A percentile compares a stretch with the other conserved stretches of the same genome.
These are phyloP conservation scores for Hemileccinum impolitum DNA, from an alignment of 768 basidiomycete genomes.

Conservation along the genomic window DNA sequence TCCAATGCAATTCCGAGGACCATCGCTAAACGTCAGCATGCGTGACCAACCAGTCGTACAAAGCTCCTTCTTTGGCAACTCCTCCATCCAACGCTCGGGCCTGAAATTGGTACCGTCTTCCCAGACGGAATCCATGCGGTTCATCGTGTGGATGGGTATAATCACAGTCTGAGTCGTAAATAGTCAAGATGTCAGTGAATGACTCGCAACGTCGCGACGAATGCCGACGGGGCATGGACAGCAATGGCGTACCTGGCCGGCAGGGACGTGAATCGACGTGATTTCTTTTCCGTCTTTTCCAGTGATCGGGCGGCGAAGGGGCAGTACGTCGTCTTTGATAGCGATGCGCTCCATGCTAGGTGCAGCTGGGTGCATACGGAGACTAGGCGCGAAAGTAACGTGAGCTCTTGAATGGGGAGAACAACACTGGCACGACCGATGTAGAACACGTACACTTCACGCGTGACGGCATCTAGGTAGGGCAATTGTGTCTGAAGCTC, in stretches of 20 bases:
- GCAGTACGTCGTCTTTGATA: not conserved
- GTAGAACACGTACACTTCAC: constrained; percentile 1
- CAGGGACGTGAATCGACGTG: constrained; percentile 1
- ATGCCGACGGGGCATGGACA: too few relatives aligned
- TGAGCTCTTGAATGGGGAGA: not conserved
- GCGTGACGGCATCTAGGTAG: constrained; percentile 6
- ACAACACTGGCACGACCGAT: too few relatives aligned
- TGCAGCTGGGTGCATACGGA: constrained; percentile 2
- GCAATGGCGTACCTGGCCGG: constrained; percentile 7
- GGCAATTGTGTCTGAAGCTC: constrained; percentile 5
- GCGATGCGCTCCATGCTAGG: constrained; percentile 3
- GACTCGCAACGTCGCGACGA: too few relatives aligned
- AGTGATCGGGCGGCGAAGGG: constrained; percentile 4
- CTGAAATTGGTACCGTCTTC: not conserved
- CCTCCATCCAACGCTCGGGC: constrained; percentile 3
- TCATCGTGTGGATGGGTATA: constrained; percentile 1
- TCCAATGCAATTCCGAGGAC: constrained; percentile 7
- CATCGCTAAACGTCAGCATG: constrained; percentile 5
- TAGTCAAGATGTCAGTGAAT: too few relatives aligned
- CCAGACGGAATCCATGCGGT: constrained; percentile 3
- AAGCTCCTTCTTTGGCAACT: constrained; percentile 1
- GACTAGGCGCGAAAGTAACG: not conserved
- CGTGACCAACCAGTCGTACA: constrained; percentile 5
- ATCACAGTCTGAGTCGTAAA: constrained; percentile 1
- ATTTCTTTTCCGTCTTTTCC: constrained; percentile 1